Base-by-base conservation (phyloP, 2,329 filamentous ascomycete species). In the Colletotrichum cuscutae region DNA sequence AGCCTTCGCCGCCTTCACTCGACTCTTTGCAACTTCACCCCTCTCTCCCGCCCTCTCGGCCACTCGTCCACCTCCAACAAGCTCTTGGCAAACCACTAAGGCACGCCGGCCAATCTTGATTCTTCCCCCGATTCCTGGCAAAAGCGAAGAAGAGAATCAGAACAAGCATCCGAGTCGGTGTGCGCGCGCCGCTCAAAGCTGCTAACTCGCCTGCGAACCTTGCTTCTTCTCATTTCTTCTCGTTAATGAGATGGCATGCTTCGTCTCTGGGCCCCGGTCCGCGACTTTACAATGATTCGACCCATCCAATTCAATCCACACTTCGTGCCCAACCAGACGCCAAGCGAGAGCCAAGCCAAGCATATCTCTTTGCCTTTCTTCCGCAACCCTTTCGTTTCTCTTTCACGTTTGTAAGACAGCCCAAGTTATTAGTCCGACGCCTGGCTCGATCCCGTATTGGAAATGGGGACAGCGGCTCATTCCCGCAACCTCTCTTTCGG, bases 141-240 rank as follows among this genome's bases (percentile, higher is more conserved):
- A 32, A 22, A 61, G 52, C 49, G 59, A 49, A 28, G 52, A 19
- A 58, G 26, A 61, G 53, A 46, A 53, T 54, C n/a, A 49, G 66
- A 64, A 15, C 54, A 12, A 32, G 37, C 53, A 30, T 26, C 53
- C 28, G 61, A 65, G 71, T 73, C 71, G 71, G 71, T 73, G 71
- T 65, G 54, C 54, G 60, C 32, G 54, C 54, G 9, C 8, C 66
- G 56, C 66, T 46, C 66, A 35, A 57, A 49, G 32, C 60, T 52
- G 54, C 56, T 49, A 56, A 56, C 30, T 70, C 49, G 60, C 52
- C 37, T 49, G 30, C 54, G 35, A 65, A 61, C 66, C 67, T 73
- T 52, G 66, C 28, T 73, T 72, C 54, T 72, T 52, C 46, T 73
- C 66, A 73, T 71, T 73, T 73, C 56, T 63, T 65, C 71, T 71